Percentiles rank a stretch among this genome's conserved stretches.
Conservation (phyloP, 108 stramenopile species). For the Parmales sp. region DNA sequence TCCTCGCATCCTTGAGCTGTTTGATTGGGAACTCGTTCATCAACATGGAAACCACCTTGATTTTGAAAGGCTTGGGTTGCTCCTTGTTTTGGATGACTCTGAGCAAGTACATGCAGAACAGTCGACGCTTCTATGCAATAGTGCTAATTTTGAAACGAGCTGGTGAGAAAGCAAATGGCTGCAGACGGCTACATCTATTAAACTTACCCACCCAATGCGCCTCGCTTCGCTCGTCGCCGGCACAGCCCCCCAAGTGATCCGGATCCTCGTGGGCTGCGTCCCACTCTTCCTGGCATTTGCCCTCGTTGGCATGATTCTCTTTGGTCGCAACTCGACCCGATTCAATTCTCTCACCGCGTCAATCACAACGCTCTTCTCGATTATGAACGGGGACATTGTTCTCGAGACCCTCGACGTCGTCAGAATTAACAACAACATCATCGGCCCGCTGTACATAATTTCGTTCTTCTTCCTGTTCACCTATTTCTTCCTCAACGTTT, state of each 20-base stretch:
- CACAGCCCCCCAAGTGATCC: background rate
- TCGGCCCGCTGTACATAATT: background rate
- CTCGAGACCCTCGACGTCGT: background rate
- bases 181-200: too few relatives aligned
- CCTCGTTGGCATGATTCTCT: background rate
- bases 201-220: too few relatives aligned
- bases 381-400: background rate
- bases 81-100: background rate
- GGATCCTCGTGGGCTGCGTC: background rate
- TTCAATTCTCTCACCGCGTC: background rate
- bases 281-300: background rate
- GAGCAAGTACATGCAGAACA: background rate
- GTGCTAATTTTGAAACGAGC: background rate
- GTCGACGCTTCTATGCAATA: background rate
- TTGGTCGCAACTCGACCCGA: background rate
- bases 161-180: too few relatives aligned
- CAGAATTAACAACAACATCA: background rate
- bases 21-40: background rate
- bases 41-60: background rate
- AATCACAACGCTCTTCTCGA: constrained; percentile 1
- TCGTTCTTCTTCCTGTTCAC: background rate
- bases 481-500: background rate
- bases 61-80: background rate
- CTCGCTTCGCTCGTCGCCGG: background rate
- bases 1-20: background rate